These are phyloP conservation scores for Hyaloscypha finlandica DNA, from an alignment of 495 filamentous ascomycete genomes.

Conservation along the genomic window DNA sequence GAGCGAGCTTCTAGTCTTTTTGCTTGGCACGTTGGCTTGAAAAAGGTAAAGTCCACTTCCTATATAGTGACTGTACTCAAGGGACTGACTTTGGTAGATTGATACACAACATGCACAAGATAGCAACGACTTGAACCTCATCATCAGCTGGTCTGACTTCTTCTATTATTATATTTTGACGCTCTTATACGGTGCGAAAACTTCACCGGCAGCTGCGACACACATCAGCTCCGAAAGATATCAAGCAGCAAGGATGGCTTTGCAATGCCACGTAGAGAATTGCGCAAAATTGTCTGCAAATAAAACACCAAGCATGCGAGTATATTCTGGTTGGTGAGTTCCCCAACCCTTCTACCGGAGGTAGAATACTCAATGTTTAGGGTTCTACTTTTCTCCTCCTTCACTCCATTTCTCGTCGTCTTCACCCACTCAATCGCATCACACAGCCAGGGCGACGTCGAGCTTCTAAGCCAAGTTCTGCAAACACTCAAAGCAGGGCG, in stretches of 20 bases:
- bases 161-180: neutral
- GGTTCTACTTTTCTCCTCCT: neutral
- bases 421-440: neutral
- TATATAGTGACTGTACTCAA: neutral
- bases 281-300: neutral
- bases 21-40: neutral
- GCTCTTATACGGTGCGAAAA: neutral
- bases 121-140: neutral
- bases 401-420: neutral
- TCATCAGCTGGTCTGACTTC: neutral
- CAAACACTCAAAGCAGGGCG: neutral
- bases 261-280: neutral
- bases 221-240: neutral
- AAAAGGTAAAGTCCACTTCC: neutral
- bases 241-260: neutral
- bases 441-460: neutral
- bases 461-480: neutral
- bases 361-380: neutral
- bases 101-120: neutral
- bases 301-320: neutral
- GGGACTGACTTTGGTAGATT: neutral
- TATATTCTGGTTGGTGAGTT: neutral
- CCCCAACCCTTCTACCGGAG: neutral
- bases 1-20: neutral
- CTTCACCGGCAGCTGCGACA: neutral